phyloP scores from a whole-genome alignment of 1,284 basidiomycete species.

The Leucoagaricus sp. region DNA sequence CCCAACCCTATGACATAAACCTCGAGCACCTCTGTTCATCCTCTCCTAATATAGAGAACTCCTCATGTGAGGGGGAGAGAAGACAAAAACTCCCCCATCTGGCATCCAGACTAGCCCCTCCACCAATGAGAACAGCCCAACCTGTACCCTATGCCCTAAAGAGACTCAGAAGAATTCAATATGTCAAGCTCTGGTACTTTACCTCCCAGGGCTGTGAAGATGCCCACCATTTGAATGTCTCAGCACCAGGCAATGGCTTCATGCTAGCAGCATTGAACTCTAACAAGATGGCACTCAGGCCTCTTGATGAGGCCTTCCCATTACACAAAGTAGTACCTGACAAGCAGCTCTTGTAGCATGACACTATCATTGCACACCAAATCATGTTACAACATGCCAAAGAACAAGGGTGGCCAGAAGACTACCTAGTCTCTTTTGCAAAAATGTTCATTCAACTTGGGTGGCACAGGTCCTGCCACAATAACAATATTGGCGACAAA shows the following conservation, averaged over 20 bases:
- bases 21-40: no score
- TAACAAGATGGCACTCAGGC: not conserved
- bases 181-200: constrained; percentile 3
- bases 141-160: not conserved
- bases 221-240: not conserved
- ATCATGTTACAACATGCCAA: not conserved
- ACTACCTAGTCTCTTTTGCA: not conserved
- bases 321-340: not conserved
- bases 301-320: not conserved
- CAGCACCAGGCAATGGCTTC: not conserved
- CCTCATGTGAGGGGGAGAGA: not conserved
- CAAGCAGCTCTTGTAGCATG: not conserved
- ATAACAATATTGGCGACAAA: not conserved
- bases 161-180: not conserved
- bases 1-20: no score
- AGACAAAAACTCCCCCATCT: not conserved
- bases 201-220: not conserved
- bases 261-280: not conserved
- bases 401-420: constrained; percentile 1
- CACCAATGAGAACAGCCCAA: not conserved
- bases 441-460: not conserved
- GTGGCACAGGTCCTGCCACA: not conserved
- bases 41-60: not conserved
- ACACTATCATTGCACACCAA: not conserved
- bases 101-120: not conserved